Evolutionary conservation across 495 filamentous ascomycete species (phyloP), one percentile per base, ranked within the genome.

Genomic region (Clohesyomyces aquaticus): DNA sequence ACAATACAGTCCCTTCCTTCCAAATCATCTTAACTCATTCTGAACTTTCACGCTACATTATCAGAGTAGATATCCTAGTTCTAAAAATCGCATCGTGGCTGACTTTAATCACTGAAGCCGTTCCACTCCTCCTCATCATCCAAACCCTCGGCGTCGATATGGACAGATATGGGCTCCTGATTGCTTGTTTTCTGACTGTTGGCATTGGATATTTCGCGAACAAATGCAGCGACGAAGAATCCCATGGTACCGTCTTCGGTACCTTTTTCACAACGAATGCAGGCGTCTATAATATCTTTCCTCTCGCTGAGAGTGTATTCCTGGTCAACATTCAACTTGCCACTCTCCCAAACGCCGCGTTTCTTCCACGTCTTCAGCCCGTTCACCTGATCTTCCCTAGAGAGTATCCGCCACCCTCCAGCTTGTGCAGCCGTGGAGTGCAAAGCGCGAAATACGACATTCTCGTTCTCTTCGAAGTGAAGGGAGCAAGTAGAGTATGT

Each of bases 401-500:
- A 77, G 67, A 93, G 69, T 26, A 97, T 79, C 25, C 82, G 76
- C 94, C 94, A 98, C 1, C 93, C 91, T 23, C 85, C 70, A 50
- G 79, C 72, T 50, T 76, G 77, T 0, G 91, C 93, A 3, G 88
- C 73, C 0, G 83, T 76, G 0, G 88, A 90, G 3, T 69, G 62
- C 42, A 98, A 72, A 6, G 91, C 87, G 21, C 81, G 78, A 18
- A 85, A 54, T 8, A 96, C 91, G 0, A 97, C 94, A 23, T 80
- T 72, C 72, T 98, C 94, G 70, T 98, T 98, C 73, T 98, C 94
- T 38, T 87, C 81, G 0, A 85, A 78, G 72, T 96, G 83, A 23
- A 96, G 78, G 0, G 94, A 98, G 72, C 94, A 98, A 0, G 94
- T 98, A 42, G 88, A 93, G 72, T 98, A 98, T 0, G 88, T 89